phyloP scores from a whole-genome alignment of 2,329 filamentous ascomycete genomes.

The Fonsecaea pedrosoi region DNA sequence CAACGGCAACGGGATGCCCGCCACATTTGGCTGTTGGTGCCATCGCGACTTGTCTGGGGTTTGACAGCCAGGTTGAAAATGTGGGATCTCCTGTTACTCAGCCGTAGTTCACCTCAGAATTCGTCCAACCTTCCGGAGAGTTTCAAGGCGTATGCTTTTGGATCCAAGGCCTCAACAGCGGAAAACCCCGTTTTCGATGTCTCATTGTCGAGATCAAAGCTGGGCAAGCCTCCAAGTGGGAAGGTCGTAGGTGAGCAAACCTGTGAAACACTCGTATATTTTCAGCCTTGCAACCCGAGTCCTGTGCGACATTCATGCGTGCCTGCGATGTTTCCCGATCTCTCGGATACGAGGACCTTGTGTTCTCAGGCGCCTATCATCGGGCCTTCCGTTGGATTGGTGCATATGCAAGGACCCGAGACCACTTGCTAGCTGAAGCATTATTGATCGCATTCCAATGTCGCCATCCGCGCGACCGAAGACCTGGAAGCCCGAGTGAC shows the following conservation, averaged over 20 bases:
- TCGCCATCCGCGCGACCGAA: background rate
- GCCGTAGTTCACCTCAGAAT: background rate
- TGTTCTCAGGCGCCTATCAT: background rate
- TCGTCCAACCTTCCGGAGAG: background rate
- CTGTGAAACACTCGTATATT: background rate
- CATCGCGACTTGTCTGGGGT: background rate
- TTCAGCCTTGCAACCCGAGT: background rate
- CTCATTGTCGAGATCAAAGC: background rate
- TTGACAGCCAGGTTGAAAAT: background rate
- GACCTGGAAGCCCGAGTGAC: background rate
- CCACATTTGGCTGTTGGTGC: background rate
- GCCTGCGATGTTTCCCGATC: background rate
- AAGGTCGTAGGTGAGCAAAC: background rate
- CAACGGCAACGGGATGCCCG: background rate
- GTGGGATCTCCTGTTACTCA: background rate
- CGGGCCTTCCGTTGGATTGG: background rate
- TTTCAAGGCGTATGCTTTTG: background rate
- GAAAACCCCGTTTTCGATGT: background rate
- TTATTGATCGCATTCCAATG: background rate
- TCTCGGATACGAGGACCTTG: background rate
- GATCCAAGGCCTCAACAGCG: background rate
- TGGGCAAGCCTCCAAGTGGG: background rate
- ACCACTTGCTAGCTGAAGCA: background rate
- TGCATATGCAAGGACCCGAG: constrained; percentile 13
- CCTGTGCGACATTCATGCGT: background rate